These are phyloP conservation scores for Populus simonii DNA, from an alignment of 345 rosid species.

Conservation along the genomic window DNA sequence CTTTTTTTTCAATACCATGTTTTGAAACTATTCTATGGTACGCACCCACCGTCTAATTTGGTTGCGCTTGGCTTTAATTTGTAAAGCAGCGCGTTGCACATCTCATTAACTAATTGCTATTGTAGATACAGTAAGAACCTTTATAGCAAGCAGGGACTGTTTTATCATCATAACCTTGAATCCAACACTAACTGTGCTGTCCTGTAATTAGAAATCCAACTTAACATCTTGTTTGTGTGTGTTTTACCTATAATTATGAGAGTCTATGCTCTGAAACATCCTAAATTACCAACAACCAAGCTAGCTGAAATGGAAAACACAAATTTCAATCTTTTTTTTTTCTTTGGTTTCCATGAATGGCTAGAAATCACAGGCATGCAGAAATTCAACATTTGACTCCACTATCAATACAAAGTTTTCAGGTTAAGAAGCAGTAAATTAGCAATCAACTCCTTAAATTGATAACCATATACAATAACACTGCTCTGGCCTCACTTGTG, in stretches of 20 bases:
- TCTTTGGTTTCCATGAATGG: not conserved
- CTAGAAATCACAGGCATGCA: not conserved
- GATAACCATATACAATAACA: constrained; percentile 2
- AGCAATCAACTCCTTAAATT: constrained; percentile 11
- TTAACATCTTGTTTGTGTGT: not conserved
- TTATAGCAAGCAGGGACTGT: not conserved
- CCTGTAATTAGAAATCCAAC: not conserved
- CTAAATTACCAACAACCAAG: too few species aligned
- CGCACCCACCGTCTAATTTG: not conserved
- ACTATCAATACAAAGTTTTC: not conserved
- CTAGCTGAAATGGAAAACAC: not conserved
- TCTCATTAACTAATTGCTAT: not conserved
- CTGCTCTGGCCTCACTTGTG: not conserved
- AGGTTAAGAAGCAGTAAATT: not conserved
- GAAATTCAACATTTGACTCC: not conserved
- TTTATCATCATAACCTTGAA: not conserved
- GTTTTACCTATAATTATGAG: too few species aligned
- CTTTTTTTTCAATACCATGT: not conserved
- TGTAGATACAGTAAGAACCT: not conserved
- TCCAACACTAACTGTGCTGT: not conserved
- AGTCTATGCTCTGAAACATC: not conserved
- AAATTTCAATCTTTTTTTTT: not conserved
- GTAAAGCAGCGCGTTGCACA: not conserved
- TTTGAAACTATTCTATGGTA: not conserved
- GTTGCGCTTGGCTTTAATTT: not conserved